Percentiles rank a stretch among this genome's conserved stretches.
Evolutionary conservation across 371 early-diverging fungal species (phyloP).

Genomic region (Mortierella sp.): DNA sequence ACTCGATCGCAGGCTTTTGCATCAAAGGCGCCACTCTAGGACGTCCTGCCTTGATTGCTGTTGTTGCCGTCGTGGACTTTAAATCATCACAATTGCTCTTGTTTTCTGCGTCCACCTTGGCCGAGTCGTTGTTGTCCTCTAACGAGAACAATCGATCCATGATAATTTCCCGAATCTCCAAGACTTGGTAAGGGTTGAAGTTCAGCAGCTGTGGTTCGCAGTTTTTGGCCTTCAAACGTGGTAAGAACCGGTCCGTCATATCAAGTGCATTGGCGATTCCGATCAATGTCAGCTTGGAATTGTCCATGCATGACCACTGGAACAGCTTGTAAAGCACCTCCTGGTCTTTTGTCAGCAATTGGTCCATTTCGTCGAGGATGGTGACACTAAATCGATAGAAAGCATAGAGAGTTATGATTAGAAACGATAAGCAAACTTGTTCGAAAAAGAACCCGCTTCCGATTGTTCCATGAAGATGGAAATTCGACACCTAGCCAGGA

Average conservation of each 20-base stretch:
- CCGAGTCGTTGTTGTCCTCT: neutral
- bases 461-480: neutral
- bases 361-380: slow-evolving; percentile 94
- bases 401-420: neutral
- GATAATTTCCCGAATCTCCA: slow-evolving; percentile 87
- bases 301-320: slow-evolving; percentile 74
- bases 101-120: slow-evolving; percentile 22
- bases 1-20: slow-evolving; percentile 87
- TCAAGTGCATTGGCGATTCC: slow-evolving; percentile 97
- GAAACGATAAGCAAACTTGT: neutral
- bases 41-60: neutral
- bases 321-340: slow-evolving; percentile 90
- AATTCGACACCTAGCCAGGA: neutral
- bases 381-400: slow-evolving; percentile 67
- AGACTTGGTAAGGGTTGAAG: slow-evolving; percentile 87
- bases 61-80: slow-evolving; percentile 21
- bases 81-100: neutral
- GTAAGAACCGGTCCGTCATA: slow-evolving; percentile 89
- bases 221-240: slow-evolving; percentile 84
- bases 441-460: neutral
- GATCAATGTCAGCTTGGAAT: slow-evolving; percentile 81
- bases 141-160: slow-evolving; percentile 77
- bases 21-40: slow-evolving; percentile 68
- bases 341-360: slow-evolving; percentile 83
- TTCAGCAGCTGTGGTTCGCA: slow-evolving; percentile 83